phyloP scores from a whole-genome alignment of 495 filamentous ascomycete species.

The Delitschia confertaspora region DNA sequence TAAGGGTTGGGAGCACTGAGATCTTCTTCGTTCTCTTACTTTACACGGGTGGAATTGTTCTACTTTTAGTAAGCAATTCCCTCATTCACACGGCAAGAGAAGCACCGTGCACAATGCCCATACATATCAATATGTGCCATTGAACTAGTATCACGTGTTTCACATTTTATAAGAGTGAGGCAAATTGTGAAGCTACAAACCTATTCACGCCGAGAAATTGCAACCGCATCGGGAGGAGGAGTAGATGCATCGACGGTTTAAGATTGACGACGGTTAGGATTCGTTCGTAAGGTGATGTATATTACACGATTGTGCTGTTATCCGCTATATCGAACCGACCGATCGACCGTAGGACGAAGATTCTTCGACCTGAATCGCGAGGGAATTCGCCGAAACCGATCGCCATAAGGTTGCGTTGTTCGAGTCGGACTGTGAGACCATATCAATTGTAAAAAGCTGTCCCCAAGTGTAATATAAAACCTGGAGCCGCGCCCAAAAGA shows the following conservation, averaged over 20 bases:
- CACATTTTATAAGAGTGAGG: too few relatives aligned
- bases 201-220: too few relatives aligned
- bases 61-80: too few relatives aligned
- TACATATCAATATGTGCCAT: too few relatives aligned
- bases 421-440: conserved; percentile 16
- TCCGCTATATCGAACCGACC: conserved; percentile 18
- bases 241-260: conserved; percentile 4
- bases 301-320: conserved; percentile 18
- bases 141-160: too few relatives aligned
- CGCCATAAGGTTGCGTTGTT: conserved; percentile 17
- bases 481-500: conserved; percentile 4
- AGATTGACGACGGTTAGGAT: too few relatives aligned
- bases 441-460: conserved; percentile 14
- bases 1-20: too few relatives aligned
- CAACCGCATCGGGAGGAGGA: not conserved
- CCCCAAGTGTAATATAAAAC: conserved; percentile 2
- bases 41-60: too few relatives aligned
- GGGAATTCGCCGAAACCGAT: conserved; percentile 22
- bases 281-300: conserved; percentile 23
- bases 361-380: conserved; percentile 17
- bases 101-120: too few relatives aligned
- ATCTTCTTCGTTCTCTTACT: too few relatives aligned
- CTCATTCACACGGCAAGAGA: too few relatives aligned
- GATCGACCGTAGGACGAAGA: conserved; percentile 18
- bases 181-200: too few relatives aligned